These are phyloP conservation scores for Sclerotinia sclerotiorum DNA, from an alignment of 2,329 filamentous ascomycete genomes.

Conservation along the genomic window DNA sequence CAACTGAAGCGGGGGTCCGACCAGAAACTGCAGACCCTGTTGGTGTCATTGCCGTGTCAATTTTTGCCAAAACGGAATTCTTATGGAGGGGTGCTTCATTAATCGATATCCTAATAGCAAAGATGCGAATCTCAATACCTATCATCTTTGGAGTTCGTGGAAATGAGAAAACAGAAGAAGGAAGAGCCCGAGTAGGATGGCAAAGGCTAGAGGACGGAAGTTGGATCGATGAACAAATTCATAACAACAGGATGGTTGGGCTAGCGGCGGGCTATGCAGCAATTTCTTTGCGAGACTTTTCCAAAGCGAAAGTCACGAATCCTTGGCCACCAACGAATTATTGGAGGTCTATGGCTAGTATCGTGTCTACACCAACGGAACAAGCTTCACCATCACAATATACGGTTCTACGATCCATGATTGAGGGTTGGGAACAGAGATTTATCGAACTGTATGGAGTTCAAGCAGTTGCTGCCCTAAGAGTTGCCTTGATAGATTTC, in stretches of 20 bases:
- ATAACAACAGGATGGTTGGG: conserved; percentile 80
- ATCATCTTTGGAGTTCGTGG: conserved; percentile 82
- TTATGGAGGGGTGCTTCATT: conserved; percentile 66
- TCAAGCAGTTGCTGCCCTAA: conserved; percentile 68
- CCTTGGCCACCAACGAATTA: conserved; percentile 78
- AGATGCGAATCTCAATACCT: conserved; percentile 77
- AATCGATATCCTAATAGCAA: conserved; percentile 83
- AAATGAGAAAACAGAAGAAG: conserved; percentile 68
- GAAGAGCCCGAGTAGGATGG: conserved; percentile 72
- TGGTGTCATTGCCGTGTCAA: conserved; percentile 71
- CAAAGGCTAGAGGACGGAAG: conserved; percentile 47
- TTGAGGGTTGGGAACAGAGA: conserved; percentile 69
- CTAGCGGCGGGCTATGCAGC: conserved; percentile 82
- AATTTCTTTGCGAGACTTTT: conserved; percentile 79
- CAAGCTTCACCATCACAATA: conserved; percentile 73
- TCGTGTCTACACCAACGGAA: conserved; percentile 70
- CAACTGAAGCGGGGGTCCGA: conserved; percentile 63
- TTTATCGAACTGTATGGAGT: conserved; percentile 82
- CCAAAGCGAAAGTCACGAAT: conserved; percentile 63
- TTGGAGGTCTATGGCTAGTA: conserved; percentile 75
- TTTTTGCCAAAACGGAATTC: conserved; percentile 70
- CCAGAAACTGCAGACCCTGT: conserved; percentile 71
- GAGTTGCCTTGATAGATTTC: conserved; percentile 71
- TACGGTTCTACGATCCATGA: conserved; percentile 68
- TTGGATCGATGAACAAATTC: conserved; percentile 68